Evolutionary conservation across 1,139 yeast genomes (phyloP).

Genomic region (Debaryomyces nepalensis): DNA sequence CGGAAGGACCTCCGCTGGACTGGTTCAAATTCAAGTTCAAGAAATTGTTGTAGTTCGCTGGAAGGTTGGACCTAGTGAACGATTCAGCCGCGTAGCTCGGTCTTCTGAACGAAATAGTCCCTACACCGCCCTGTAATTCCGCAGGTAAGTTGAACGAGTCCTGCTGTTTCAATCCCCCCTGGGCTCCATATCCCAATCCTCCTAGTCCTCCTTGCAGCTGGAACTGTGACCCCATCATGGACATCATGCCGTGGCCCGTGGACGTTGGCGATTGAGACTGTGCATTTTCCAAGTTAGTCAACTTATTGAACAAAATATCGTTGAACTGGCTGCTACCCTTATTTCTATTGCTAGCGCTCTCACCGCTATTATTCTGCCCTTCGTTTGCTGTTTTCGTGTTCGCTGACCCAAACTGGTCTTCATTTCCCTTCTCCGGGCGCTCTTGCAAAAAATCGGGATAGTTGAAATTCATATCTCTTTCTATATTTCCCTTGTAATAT

Average conservation of each 20-base stretch:
- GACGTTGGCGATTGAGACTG: slow-evolving; percentile 12
- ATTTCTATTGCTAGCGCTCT: neutral
- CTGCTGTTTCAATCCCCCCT: slow-evolving; percentile 7
- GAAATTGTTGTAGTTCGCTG: slow-evolving; percentile 8
- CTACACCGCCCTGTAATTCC: slow-evolving; percentile 68
- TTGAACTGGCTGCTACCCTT: slow-evolving; percentile 24
- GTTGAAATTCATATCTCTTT: slow-evolving; percentile 35
- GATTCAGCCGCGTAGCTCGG: slow-evolving; percentile 70
- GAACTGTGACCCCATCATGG: slow-evolving; percentile 4
- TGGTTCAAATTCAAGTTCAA: slow-evolving; percentile 10
- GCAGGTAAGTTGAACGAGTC: slow-evolving; percentile 54
- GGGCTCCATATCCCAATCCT: slow-evolving; percentile 1
- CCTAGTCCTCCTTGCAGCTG: neutral
- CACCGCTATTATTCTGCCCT: neutral
- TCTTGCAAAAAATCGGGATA: slow-evolving; percentile 42
- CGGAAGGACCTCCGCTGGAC: slow-evolving; percentile 4
- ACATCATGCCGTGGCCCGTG: neutral
- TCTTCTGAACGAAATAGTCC: slow-evolving; percentile 63
- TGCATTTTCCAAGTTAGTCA: slow-evolving; percentile 29
- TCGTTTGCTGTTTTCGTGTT: slow-evolving; percentile 1
- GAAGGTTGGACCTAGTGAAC: slow-evolving; percentile 41
- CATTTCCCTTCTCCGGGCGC: slow-evolving; percentile 9
- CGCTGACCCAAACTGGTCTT: slow-evolving; percentile 3
- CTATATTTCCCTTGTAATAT: slow-evolving; percentile 4
- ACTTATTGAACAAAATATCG: slow-evolving; percentile 33